Percentiles rank a stretch among this genome's conserved stretches.
Evolutionary conservation across 768 basidiomycete genomes (phyloP).

Genomic region (Holtermanniella nyarrowii): DNA sequence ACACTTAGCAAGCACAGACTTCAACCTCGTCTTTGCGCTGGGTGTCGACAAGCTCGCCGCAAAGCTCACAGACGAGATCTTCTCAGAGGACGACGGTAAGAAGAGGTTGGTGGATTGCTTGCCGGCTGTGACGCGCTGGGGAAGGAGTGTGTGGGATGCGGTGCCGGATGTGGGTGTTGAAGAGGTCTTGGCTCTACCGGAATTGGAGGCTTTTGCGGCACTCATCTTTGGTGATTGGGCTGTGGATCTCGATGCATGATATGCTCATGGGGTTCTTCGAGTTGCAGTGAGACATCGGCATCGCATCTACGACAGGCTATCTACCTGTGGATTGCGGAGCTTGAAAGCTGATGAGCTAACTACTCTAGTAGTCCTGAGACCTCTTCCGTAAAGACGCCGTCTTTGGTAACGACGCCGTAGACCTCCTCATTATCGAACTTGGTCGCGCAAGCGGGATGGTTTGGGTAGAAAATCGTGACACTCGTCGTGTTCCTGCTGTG

Average conservation of each 20-base stretch:
- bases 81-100: conserved; percentile 42
- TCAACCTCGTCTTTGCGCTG: conserved; percentile 58
- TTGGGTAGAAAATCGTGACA: too few species aligned
- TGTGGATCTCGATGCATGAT: background rate
- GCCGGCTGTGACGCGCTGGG: conserved; percentile 71
- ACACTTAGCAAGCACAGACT: conserved; percentile 59
- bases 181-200: conserved; percentile 21
- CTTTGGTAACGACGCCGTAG: too few species aligned
- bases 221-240: conserved; percentile 40
- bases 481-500: too few species aligned
- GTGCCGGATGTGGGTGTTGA: conserved; percentile 35
- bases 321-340: too few species aligned
- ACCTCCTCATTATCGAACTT: too few species aligned
- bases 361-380: too few species aligned
- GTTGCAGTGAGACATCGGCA: too few species aligned
- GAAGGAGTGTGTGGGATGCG: conserved; percentile 39
- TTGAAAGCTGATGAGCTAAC: too few species aligned
- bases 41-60: conserved; percentile 57
- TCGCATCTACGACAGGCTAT: too few species aligned
- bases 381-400: too few species aligned
- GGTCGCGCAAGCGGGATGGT: too few species aligned
- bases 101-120: conserved; percentile 68
- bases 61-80: conserved; percentile 55
- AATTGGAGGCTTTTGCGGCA: conserved; percentile 32
- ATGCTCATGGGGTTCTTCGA: too few species aligned